These are phyloP conservation scores for Hymenochaete sp. DNA, from an alignment of 1,284 basidiomycete species.

Conservation along the genomic window DNA sequence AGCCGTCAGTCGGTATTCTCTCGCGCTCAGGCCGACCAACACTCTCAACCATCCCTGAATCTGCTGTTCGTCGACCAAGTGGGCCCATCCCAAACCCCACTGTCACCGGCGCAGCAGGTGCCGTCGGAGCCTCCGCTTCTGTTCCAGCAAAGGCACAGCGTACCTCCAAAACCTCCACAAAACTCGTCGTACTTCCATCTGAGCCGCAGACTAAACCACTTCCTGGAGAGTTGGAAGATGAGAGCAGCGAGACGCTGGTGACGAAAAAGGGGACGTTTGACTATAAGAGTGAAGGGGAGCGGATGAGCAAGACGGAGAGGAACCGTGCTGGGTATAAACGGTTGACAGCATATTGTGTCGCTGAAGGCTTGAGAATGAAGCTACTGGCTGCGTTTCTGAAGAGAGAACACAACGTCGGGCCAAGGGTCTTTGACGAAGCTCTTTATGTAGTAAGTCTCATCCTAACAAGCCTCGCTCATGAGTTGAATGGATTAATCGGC, in stretches of 20 bases:
- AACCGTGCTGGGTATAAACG: slow-evolving; percentile 68
- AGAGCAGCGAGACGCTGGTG: slow-evolving; percentile 51
- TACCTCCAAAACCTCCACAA: slow-evolving; percentile 87
- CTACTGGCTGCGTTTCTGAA: slow-evolving; percentile 77
- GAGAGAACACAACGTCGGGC: slow-evolving; percentile 86
- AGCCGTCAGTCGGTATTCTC: slow-evolving; percentile 7
- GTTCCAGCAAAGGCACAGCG: slow-evolving; percentile 48
- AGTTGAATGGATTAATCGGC: not conserved
- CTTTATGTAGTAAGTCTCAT: slow-evolving; percentile 69
- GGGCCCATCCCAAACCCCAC: too few relatives aligned
- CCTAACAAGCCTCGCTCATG: not conserved
- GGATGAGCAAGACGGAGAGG: slow-evolving; percentile 71
- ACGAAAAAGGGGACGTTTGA: slow-evolving; percentile 37
- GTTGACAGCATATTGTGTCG: slow-evolving; percentile 82
- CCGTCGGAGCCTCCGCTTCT: not conserved
- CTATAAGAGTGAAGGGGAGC: slow-evolving; percentile 71
- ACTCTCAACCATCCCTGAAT: slow-evolving; percentile 15
- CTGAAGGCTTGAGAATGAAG: slow-evolving; percentile 77
- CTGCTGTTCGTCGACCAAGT: slow-evolving; percentile 11
- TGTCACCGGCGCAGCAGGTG: not conserved
- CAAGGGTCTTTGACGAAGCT: slow-evolving; percentile 88
- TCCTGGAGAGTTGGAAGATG: slow-evolving; percentile 40
- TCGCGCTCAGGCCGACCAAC: slow-evolving; percentile 11
- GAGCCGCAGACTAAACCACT: slow-evolving; percentile 85
- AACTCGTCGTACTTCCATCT: slow-evolving; percentile 85